These are phyloP conservation scores for Scopulariopsis brevicaulis DNA, from an alignment of 2,329 filamentous ascomycete genomes.

Conservation along the genomic window DNA sequence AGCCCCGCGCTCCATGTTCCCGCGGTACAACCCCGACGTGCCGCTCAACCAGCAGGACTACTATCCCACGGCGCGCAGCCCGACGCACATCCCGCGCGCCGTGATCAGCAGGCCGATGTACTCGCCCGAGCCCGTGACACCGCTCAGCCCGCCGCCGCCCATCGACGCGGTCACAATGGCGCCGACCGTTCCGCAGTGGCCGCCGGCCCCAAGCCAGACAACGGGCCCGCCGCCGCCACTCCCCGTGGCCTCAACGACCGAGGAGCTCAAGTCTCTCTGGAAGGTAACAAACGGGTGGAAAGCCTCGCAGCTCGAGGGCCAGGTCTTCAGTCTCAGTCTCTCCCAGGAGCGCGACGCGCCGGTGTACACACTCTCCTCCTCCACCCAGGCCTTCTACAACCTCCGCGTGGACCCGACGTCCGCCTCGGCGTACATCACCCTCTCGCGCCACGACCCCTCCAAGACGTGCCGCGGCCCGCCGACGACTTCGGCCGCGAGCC, in stretches of 20 bases:
- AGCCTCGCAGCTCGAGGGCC: constrained; percentile 45
- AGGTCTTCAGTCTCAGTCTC: constrained; percentile 47
- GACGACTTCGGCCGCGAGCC: constrained; percentile 7
- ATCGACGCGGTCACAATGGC: background rate
- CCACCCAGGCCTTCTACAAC: constrained; percentile 54
- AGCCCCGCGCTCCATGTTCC: constrained; percentile 59
- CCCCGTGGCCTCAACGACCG: constrained; percentile 41
- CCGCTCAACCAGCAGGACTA: constrained; percentile 59
- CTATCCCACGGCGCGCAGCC: constrained; percentile 54
- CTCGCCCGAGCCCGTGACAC: constrained; percentile 23
- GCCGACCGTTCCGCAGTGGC: constrained; percentile 8
- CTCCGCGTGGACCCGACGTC: constrained; percentile 54
- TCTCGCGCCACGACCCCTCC: constrained; percentile 48
- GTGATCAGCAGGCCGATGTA: constrained; percentile 58
- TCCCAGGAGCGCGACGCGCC: constrained; percentile 47
- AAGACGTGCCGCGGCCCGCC: constrained; percentile 39
- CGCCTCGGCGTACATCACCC: constrained; percentile 47
- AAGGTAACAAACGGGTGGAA: constrained; percentile 60
- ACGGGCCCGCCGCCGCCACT: constrained; percentile 26
- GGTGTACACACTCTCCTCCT: constrained; percentile 54
- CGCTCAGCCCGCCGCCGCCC: constrained; percentile 9
- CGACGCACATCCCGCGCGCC: constrained; percentile 49
- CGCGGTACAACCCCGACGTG: constrained; percentile 57
- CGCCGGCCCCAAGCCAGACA: constrained; percentile 11
- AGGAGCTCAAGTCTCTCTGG: constrained; percentile 56